A percentile compares a stretch with the other conserved stretches of the same genome.
These are phyloP conservation scores for Suhomyces ambrosiae DNA, from an alignment of 1,139 yeast genomes.

Conservation along the genomic window DNA sequence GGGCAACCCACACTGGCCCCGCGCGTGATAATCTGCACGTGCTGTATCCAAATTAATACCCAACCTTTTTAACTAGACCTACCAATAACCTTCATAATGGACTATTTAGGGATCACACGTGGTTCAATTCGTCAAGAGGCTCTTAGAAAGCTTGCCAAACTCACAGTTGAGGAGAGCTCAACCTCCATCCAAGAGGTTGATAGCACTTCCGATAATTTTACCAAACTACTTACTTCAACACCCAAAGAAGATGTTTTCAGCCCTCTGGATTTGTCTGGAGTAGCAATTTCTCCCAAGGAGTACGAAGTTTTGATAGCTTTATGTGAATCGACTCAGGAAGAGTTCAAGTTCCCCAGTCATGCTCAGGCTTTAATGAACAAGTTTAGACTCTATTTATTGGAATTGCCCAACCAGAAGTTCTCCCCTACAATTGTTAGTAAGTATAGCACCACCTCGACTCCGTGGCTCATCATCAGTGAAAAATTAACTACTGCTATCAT, in stretches of 20 bases:
- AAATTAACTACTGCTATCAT: slow-evolving; percentile 41
- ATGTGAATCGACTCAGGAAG: slow-evolving; percentile 51
- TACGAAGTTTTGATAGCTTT: slow-evolving; percentile 73
- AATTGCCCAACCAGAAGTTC: slow-evolving; percentile 55
- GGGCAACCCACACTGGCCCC: no score
- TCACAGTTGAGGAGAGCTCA: slow-evolving; percentile 29
- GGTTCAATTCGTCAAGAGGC: slow-evolving; percentile 63
- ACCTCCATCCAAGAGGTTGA: slow-evolving; percentile 10
- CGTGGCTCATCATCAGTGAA: slow-evolving; percentile 42
- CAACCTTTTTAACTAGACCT: no score
- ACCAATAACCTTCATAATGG: slow-evolving; percentile 27
- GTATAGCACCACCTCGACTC: slow-evolving; percentile 30
- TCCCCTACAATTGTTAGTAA: slow-evolving; percentile 25
- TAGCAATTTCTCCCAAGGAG: slow-evolving; percentile 57
- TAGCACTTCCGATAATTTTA: slow-evolving; percentile 25
- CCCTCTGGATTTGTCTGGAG: slow-evolving; percentile 22
- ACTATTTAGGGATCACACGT: slow-evolving; percentile 40
- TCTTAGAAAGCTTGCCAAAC: slow-evolving; percentile 42
- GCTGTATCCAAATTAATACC: no score
- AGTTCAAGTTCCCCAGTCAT: slow-evolving; percentile 44
- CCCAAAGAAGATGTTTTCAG: slow-evolving; percentile 17
- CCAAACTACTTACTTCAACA: slow-evolving; percentile 27
- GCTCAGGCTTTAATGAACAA: slow-evolving; percentile 56
- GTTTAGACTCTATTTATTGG: slow-evolving; percentile 60
- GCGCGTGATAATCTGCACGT: no score